Conservation (phyloP, 2,329 filamentous ascomycete genomes). For the Trichothecium sympodiale region DNA sequence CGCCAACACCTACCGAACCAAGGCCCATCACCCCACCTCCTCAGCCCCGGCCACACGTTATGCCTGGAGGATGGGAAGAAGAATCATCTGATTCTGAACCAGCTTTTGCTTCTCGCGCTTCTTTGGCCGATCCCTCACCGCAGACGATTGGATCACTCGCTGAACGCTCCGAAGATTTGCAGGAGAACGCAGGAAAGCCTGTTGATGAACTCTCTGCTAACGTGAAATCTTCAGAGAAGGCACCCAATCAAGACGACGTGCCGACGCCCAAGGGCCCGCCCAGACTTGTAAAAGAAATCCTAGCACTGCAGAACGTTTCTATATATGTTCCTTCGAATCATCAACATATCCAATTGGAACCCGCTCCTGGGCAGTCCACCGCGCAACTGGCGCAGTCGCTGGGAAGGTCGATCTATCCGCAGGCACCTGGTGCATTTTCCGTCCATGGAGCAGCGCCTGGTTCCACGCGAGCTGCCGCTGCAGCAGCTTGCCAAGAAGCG, state of each 20-base stretch:
- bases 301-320: constrained; percentile 38
- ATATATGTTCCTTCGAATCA: constrained; percentile 42
- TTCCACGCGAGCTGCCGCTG: constrained; percentile 2
- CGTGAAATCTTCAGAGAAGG: constrained; percentile 2
- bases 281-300: constrained; percentile 43
- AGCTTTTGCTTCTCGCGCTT: no score
- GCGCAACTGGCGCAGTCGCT: constrained; percentile 19
- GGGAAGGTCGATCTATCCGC: constrained; percentile 29
- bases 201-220: no score
- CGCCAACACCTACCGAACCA: not conserved
- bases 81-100: constrained; percentile 10
- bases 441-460: constrained; percentile 19
- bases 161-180: constrained; percentile 1
- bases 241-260: constrained; percentile 7
- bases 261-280: constrained; percentile 41
- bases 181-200: no score
- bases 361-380: constrained; percentile 15
- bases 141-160: not conserved
- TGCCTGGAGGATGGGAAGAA: constrained; percentile 43
- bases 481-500: not conserved
- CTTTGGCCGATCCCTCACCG: no score
- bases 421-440: constrained; percentile 53
- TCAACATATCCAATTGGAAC: constrained; percentile 27
- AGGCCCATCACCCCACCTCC: not conserved
- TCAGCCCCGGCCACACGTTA: constrained; percentile 12